phyloP scores from a whole-genome alignment of 2,329 filamentous ascomycete species.

The Botrytis sinoallii region DNA sequence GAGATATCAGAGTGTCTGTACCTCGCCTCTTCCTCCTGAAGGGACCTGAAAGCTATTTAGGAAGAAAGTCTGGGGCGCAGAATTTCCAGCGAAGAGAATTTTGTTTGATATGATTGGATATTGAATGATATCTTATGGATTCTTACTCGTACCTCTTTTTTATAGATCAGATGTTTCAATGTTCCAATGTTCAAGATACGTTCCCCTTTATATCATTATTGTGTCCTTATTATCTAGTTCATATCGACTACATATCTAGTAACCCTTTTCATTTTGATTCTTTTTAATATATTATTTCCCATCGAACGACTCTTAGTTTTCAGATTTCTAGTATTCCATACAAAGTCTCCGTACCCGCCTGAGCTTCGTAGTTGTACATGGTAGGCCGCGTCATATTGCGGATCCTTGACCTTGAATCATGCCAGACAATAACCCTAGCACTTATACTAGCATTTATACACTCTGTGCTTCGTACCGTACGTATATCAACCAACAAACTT shows the following conservation, averaged over 20 bases:
- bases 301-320: neutral
- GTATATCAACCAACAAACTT: slow-evolving; percentile 1
- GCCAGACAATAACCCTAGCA: neutral
- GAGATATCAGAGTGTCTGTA: neutral
- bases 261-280: too few relatives aligned
- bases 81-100: slow-evolving; percentile 3
- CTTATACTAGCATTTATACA: neutral
- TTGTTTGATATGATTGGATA: neutral
- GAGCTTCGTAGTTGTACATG: slow-evolving; percentile 10
- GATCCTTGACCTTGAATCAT: slow-evolving; percentile 2
- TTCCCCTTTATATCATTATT: neutral
- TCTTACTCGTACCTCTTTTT: neutral
- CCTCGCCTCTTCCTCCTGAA: slow-evolving; percentile 5
- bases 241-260: neutral
- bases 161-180: neutral
- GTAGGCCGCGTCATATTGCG: slow-evolving; percentile 23
- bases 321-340: neutral
- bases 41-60: neutral
- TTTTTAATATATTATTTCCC: neutral
- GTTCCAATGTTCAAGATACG: neutral
- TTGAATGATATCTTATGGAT: too few relatives aligned
- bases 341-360: neutral
- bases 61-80: slow-evolving; percentile 3
- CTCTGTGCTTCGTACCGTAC: neutral
- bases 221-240: neutral